Percentiles rank a stretch among this genome's conserved stretches.
Evolutionary conservation across 78 protist genomes (phyloP).

Genomic region (Dictyostelium discoideum): dicty_2.7 NC_007091.3:1304001-1304500

Average conservation of each 20-base stretch:
- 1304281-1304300: constrained; percentile 92
- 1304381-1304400: constrained; percentile 85
- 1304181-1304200: constrained; percentile 55
- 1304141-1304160: constrained; percentile 92
- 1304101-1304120: constrained; percentile 86
- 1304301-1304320: constrained; percentile 89
- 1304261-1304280: constrained; percentile 97
- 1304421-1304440: constrained; percentile 56
- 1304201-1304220: constrained; percentile 87
- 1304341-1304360: constrained; percentile 35
- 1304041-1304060: constrained; percentile 98
- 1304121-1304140: constrained; percentile 90
- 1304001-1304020: constrained; percentile 94
- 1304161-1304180: constrained; percentile 50
- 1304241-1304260: constrained; percentile 98
- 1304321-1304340: constrained; percentile 88
- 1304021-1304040: constrained; percentile 94
- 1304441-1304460: constrained; percentile 70
- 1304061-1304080: constrained; percentile 96
- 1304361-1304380: constrained; percentile 58
- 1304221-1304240: constrained; percentile 90
- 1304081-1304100: constrained; percentile 95
- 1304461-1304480: constrained; percentile 84
- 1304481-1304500: constrained; percentile 66
- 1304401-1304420: constrained; percentile 75